Conservation (phyloP, 768 basidiomycete species). For the Podaxis pistillaris region DNA sequence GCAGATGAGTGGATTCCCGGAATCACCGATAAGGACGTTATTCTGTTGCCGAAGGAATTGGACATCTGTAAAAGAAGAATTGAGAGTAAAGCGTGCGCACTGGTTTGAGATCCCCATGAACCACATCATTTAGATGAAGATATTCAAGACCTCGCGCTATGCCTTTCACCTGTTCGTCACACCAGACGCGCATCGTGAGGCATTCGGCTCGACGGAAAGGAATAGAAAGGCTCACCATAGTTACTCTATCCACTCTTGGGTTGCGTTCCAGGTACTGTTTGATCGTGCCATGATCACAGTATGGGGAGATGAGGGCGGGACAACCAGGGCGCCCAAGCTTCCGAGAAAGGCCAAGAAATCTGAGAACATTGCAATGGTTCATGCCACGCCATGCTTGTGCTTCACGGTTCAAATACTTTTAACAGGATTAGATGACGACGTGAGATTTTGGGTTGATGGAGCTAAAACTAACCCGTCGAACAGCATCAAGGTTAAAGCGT, state of each 20-base stretch:
- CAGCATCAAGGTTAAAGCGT: neutral
- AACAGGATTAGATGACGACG: neutral
- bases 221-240: constrained; percentile 6
- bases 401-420: constrained; percentile 19
- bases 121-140: constrained; percentile 17
- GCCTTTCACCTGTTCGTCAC: constrained; percentile 15
- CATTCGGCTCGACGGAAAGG: neutral
- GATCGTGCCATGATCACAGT: constrained; percentile 13
- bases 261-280: constrained; percentile 13
- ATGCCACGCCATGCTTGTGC: constrained; percentile 17
- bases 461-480: neutral
- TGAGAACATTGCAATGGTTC: constrained; percentile 17
- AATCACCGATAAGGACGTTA: neutral
- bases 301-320: constrained; percentile 19
- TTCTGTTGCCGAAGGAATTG: constrained; percentile 6
- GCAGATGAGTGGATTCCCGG: constrained; percentile 1
- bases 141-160: constrained; percentile 19
- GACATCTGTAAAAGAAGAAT: neutral
- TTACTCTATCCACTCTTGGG: constrained; percentile 10
- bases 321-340: neutral
- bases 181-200: neutral
- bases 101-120: constrained; percentile 14
- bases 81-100: neutral
- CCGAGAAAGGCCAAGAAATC: constrained; percentile 16
- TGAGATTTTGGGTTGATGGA: neutral